Conservation (phyloP, 2,329 filamentous ascomycete genomes). For the Phialemoniopsis sp. region DNA sequence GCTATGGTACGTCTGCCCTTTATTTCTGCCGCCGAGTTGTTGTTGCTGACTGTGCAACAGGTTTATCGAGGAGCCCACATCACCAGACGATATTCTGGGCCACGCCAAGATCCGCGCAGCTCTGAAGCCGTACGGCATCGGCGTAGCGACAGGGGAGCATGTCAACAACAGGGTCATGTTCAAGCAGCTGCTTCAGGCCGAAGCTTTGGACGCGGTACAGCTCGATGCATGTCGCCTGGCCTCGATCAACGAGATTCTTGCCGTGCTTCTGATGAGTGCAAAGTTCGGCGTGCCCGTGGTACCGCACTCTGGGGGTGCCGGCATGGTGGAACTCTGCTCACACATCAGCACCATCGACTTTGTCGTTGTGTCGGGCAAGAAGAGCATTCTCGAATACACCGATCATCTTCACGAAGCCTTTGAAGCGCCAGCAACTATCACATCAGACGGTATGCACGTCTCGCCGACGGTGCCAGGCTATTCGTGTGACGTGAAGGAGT, state of each 20-base stretch:
- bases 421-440: too few relatives aligned
- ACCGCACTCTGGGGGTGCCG: conserved; percentile 80
- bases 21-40: neutral
- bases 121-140: conserved; percentile 64
- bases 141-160: conserved; percentile 84
- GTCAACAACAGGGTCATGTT: conserved; percentile 86
- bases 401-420: conserved; percentile 48
- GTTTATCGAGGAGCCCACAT: conserved; percentile 88
- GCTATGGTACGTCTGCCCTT: too few relatives aligned
- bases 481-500: too few relatives aligned
- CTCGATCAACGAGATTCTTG: conserved; percentile 79
- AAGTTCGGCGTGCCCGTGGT: conserved; percentile 73
- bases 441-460: too few relatives aligned
- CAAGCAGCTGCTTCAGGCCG: conserved; percentile 74
- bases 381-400: conserved; percentile 72
- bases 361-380: conserved; percentile 72
- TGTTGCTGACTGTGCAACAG: conserved; percentile 22
- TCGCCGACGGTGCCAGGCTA: too few relatives aligned
- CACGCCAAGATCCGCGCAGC: conserved; percentile 76
- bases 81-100: conserved; percentile 76
- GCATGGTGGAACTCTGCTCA: conserved; percentile 81
- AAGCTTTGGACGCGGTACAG: conserved; percentile 76
- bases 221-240: conserved; percentile 81
- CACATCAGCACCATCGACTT: conserved; percentile 85
- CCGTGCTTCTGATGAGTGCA: conserved; percentile 75